Conservation (phyloP, 2,329 filamentous ascomycete genomes). For the Metarhizium rileyi region DNA sequence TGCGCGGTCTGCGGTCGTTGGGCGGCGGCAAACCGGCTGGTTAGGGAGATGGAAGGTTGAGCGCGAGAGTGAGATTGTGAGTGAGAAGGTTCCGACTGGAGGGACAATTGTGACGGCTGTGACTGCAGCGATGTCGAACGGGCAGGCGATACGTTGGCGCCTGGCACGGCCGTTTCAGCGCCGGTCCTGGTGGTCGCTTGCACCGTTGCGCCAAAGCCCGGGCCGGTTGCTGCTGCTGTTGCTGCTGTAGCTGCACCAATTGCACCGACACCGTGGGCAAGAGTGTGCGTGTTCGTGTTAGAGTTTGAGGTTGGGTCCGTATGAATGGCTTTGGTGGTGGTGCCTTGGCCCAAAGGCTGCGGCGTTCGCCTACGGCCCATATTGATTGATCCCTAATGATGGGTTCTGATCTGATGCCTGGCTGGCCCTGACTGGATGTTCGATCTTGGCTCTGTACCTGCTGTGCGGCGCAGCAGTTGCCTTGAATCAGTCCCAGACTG, state of each 20-base stretch:
- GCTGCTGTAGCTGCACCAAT: neutral
- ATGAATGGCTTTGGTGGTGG: slow-evolving; percentile 23
- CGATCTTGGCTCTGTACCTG: neutral
- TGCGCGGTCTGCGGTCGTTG: slow-evolving; percentile 14
- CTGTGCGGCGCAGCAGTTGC: neutral
- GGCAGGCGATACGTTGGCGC: neutral
- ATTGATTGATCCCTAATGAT: slow-evolving; percentile 4
- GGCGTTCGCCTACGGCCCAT: slow-evolving; percentile 52
- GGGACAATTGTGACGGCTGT: neutral
- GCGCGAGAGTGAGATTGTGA: neutral
- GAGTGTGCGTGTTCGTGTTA: slow-evolving; percentile 15
- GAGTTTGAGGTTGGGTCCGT: slow-evolving; percentile 17
- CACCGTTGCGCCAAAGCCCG: neutral
- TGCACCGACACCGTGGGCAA: slow-evolving; percentile 18
- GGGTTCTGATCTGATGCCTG: neutral
- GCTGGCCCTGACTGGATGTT: no score
- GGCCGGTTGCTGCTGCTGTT: neutral
- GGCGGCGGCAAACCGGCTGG: slow-evolving; percentile 27
- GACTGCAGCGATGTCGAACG: slow-evolving; percentile 28
- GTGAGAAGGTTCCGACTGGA: neutral
- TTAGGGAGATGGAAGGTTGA: slow-evolving; percentile 28
- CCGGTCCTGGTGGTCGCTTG: neutral
- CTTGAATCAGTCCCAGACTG: neutral
- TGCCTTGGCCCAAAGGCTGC: slow-evolving; percentile 40
- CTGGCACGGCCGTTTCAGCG: slow-evolving; percentile 6